These are phyloP conservation scores for Globisporangium megalacanthum DNA, from an alignment of 352 stramenopile genomes.

Conservation along the genomic window DNA sequence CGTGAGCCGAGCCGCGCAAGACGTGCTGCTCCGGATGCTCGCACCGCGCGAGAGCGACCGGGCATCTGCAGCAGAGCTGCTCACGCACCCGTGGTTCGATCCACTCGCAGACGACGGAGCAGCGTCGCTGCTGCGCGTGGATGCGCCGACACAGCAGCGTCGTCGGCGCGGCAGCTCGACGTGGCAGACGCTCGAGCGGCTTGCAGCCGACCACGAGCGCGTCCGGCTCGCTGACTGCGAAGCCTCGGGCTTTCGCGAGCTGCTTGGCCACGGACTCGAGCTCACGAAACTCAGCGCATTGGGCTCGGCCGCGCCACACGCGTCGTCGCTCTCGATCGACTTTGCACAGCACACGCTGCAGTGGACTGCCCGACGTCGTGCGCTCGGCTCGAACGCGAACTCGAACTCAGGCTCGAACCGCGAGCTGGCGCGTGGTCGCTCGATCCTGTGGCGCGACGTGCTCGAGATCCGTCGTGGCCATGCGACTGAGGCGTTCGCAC, in stretches of 20 bases:
- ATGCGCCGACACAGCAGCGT: not conserved
- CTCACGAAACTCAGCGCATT: slow-evolving; percentile 55
- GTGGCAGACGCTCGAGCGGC: slow-evolving; percentile 13
- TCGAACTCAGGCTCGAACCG: slow-evolving; percentile 5
- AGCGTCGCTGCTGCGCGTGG: not conserved
- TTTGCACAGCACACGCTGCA: slow-evolving; percentile 44
- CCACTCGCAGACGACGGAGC: not conserved
- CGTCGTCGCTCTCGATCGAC: slow-evolving; percentile 42
- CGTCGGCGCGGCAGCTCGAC: slow-evolving; percentile 3
- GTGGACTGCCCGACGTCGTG: slow-evolving; percentile 39
- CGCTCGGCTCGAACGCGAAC: slow-evolving; percentile 6
- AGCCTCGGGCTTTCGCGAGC: slow-evolving; percentile 52
- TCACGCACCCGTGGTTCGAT: slow-evolving; percentile 63
- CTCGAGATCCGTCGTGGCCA: slow-evolving; percentile 47
- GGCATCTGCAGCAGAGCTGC: slow-evolving; percentile 54
- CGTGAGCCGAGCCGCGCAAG: slow-evolving; percentile 49
- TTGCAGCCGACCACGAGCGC: slow-evolving; percentile 18
- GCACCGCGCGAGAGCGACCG: slow-evolving; percentile 37
- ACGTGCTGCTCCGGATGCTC: slow-evolving; percentile 61
- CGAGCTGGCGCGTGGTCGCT: slow-evolving; percentile 8
- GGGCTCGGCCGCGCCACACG: slow-evolving; percentile 35
- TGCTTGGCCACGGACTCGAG: slow-evolving; percentile 56
- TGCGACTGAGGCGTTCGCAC: slow-evolving; percentile 42
- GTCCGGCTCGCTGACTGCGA: slow-evolving; percentile 47
- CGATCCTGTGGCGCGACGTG: slow-evolving; percentile 47